Evolutionary conservation across 1,139 yeast genomes (phyloP), one percentile per base, ranked within the genome.

Genomic region (Candida sojae): DNA sequence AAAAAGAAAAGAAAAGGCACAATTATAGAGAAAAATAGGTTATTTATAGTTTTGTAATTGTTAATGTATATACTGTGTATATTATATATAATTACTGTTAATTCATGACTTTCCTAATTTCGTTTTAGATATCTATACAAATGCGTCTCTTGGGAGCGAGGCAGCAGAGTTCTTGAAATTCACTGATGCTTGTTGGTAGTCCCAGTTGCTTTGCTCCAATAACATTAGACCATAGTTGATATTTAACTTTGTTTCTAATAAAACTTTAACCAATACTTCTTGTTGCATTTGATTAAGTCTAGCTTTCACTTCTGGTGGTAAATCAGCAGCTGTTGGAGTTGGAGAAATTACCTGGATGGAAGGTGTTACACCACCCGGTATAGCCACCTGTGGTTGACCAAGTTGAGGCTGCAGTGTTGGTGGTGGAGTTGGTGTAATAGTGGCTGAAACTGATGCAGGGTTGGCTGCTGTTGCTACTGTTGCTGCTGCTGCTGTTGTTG

Each of bases 161-260:
- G 66, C 68, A 21, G 66, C 77, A 32, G 90, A 86, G 56, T 80
- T 83, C 57, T 83, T 82, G 68, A 92, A 93, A 53, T 89, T 84
- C 43, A 77, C 76, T 23, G 83, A 72, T 38, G 97, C 92, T 50
- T 73, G 79, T 43, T 81, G 84, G 57, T 82, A 84, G 66, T 89
- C 87, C 92, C 96, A 92, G 48, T 82, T 78, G 59, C 96, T 90
- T 64, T 91, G 97, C 61, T 91, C 92, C 47, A 93, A 87, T 45
- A 95, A 78, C 90, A 92, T 83, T 33, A 84, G 70, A 1, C 95
- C 89, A 64, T 84, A 93, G 58, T 88, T 88, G 26, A 88, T 74
- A 57, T 82, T 91, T 55, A 93, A 71, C 48, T 84, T 82, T 0
- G 98, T 93, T 55, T 88, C 91, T 43, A 79, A 66, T 66, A 86